Evolutionary conservation across 768 basidiomycete genomes (phyloP), one percentile per base, ranked within the genome.

Genomic region (Agrocybe chaxingu): DNA sequence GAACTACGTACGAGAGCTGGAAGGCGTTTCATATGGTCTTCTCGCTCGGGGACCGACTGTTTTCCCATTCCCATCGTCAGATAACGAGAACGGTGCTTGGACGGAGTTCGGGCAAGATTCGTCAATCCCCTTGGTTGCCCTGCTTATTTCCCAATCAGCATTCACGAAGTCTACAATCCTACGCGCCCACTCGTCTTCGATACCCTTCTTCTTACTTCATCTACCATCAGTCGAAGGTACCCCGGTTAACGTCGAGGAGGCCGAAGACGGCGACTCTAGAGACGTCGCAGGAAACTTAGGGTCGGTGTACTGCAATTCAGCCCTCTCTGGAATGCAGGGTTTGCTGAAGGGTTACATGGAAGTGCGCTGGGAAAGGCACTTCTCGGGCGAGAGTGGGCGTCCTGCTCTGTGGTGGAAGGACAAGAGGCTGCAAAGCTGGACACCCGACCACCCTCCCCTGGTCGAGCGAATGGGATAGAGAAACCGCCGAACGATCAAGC

Each of bases 1-100:
- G 2, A 82, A 83, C 19, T 86, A 85, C 57, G 79, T 97, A 0
- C 82, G 94, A 31, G 94, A 97, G 63, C 75, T 95, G 70, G 94
- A 97, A 62, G 94, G 94, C n/a, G 93, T 94, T 9, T 67, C 87
- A 47, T 75, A 77, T 58, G 76, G 80, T 7, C 76, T 81, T 58
- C 62, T 59, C n/a, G 45, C 58, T 3, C 47, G 48, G 42, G 45
- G 51, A 36, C 54, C 53, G 10, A 43, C 53, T n/a, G 44, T 47
- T 19, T 30, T 29, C 12, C 45, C 38, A 32, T 53, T 44, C 16
- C 18, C 31, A 47, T 40, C 55, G 13, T 13, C 42, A 10, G 29
- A 24, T 29, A 29, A 42, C 29, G 35, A 19, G 2, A 30, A 24
- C n/a, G 50, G 33, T 16, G 13, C 37, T 12, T 44, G 35, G 9